Conservation (phyloP, 495 filamentous ascomycete species). For the Astrothelium macrocarpum region DNA sequence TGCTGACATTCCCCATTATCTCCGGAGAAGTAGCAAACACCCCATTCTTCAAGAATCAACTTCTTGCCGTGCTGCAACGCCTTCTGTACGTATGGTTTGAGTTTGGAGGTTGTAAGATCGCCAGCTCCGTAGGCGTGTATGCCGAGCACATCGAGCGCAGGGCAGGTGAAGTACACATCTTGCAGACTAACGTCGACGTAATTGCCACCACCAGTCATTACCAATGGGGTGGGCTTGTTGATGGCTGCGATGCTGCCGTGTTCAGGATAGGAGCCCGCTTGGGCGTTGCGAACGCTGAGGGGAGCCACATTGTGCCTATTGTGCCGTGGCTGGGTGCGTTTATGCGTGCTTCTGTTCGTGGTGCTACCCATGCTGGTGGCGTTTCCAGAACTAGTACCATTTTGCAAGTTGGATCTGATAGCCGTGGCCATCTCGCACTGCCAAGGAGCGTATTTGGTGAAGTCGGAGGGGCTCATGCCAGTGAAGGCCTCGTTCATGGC, state of each 20-base stretch:
- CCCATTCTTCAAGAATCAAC: constrained; percentile 26
- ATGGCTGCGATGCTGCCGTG: not conserved
- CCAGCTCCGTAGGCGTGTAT: constrained; percentile 24
- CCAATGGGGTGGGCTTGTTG: not conserved
- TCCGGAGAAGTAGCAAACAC: constrained; percentile 18
- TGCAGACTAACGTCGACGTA: constrained; percentile 13
- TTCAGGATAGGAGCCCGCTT: not conserved
- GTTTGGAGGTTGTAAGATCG: constrained; percentile 18
- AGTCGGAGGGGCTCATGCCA: not conserved
- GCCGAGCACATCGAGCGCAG: constrained; percentile 11
- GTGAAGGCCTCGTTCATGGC: constrained; percentile 16
- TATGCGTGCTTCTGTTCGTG: not conserved
- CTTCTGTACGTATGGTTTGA: constrained; percentile 17
- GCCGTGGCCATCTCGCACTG: constrained; percentile 1
- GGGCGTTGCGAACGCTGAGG: not conserved
- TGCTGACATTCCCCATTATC: constrained; percentile 17
- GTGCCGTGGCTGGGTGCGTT: not conserved
- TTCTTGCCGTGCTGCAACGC: constrained; percentile 21
- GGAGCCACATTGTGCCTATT: not conserved
- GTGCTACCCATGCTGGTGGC: not conserved
- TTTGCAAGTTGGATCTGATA: not conserved
- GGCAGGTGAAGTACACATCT: constrained; percentile 8
- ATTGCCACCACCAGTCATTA: constrained; percentile 9
- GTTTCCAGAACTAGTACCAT: not conserved
- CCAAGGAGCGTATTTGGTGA: not conserved